A percentile compares a stretch with the other conserved stretches of the same genome.
Evolutionary conservation across 2,329 filamentous ascomycete species (phyloP).

Genomic region (Colletotrichum sp.): DNA sequence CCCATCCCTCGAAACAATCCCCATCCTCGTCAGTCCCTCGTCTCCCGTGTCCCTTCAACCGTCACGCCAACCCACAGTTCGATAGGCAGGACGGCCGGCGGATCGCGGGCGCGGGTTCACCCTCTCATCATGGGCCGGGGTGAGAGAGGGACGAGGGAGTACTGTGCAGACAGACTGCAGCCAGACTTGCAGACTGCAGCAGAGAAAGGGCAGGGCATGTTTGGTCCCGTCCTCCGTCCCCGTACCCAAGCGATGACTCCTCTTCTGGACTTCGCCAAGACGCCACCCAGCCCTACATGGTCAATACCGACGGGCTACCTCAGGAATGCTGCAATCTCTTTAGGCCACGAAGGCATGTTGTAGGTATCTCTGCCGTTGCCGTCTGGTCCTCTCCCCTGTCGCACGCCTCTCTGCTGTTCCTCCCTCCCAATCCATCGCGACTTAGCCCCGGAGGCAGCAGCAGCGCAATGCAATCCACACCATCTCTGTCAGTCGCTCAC

Average conservation of each 20-base stretch:
- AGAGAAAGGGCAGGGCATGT: not conserved
- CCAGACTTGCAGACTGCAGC: not conserved
- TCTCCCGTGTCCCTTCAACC: not conserved
- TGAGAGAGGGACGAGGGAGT: not conserved
- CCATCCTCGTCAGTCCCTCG: not conserved
- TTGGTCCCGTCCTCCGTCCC: not conserved
- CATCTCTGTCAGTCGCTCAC: not conserved
- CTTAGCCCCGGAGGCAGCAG: conserved; percentile 17
- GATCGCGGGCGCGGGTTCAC: not conserved
- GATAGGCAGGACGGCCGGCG: not conserved
- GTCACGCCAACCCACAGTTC: not conserved
- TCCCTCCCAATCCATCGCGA: conserved; percentile 13
- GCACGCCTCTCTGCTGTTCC: not conserved
- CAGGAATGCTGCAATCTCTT: conserved; percentile 16
- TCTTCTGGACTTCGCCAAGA: not conserved
- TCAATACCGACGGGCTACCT: conserved; percentile 14
- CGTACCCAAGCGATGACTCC: conserved; percentile 5
- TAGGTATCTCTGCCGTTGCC: conserved; percentile 10
- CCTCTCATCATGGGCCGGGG: not conserved
- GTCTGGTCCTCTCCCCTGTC: not conserved
- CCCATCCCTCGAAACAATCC: not conserved
- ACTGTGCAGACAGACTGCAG: not conserved
- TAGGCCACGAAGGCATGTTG: not conserved
- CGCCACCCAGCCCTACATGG: conserved; percentile 14
- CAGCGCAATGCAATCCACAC: conserved; percentile 16